Conservation (phyloP, 345 rosid species). For the Viola odorata region DNA sequence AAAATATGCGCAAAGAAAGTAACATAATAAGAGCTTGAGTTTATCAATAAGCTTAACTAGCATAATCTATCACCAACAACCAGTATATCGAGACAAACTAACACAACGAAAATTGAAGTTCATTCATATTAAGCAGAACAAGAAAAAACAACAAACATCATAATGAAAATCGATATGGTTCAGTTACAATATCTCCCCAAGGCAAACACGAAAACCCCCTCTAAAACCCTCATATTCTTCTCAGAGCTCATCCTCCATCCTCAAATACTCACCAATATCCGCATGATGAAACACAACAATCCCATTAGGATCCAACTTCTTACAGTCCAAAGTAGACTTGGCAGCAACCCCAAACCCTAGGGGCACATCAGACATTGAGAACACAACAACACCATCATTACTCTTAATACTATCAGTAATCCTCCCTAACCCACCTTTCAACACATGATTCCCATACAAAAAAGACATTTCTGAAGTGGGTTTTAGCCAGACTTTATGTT, state of each 20-base stretch:
- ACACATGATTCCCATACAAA: slow-evolving; percentile 80
- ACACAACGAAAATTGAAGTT: no score
- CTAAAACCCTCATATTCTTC: background rate
- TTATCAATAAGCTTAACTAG: no score
- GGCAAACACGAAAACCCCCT: background rate
- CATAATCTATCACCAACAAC: no score
- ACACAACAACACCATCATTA: slow-evolving; percentile 85
- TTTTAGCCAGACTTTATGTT: slow-evolving; percentile 90
- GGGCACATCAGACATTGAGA: slow-evolving; percentile 82
- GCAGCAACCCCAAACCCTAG: slow-evolving; percentile 82
- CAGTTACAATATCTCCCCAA: no score
- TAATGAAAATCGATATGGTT: no score
- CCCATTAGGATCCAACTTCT: slow-evolving; percentile 83
- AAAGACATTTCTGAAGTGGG: slow-evolving; percentile 96
- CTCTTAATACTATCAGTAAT: slow-evolving; percentile 70
- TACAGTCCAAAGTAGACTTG: slow-evolving; percentile 74
- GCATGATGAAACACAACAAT: slow-evolving; percentile 79
- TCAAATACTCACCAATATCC: slow-evolving; percentile 85
- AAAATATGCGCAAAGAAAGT: no score
- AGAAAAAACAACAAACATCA: no score
- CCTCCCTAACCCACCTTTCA: slow-evolving; percentile 87
- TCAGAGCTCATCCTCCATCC: slow-evolving; percentile 89
- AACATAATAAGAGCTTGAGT: no score
- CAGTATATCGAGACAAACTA: no score
- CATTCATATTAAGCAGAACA: no score